Evolutionary conservation across 768 basidiomycete species (phyloP), one percentile per base, ranked within the genome.

Genomic region (Candolleomyces eurysporus): DNA sequence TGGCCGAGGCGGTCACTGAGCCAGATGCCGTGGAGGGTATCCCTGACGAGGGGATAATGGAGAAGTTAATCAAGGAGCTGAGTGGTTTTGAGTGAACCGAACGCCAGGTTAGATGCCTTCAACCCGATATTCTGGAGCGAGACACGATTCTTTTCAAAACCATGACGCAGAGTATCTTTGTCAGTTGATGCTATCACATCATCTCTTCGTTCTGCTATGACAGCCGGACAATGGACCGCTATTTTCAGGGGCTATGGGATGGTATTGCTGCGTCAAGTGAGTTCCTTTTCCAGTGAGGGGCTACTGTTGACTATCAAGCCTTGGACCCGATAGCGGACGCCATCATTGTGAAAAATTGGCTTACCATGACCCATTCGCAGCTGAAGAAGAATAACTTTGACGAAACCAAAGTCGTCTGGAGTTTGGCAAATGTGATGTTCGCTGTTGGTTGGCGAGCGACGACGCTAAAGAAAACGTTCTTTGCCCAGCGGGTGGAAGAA

Each of bases 1-100:
- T 84, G 58, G 75, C 6, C 36, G 81, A 82, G 17, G 54, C 22
- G 26, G 46, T 65, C 26, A 52, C 58, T 3, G 9, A 16, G 14
- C 13, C 19, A 22, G 4, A 39, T 9, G 53, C 13, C 11, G 21
- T 19, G 5, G 32, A 13, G 19, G 16, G 4, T 8, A 39, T 21
- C 32, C 26, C 26, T 26, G 55, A 57, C 17, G 19, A 14, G 39
- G 4, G 8, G 1, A 5, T 45, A 13, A 9, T 30, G 32, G n/a
- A 45, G 17, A 13, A 3, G 17, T 2, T 16, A 16, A 8, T 13
- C 21, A 22, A 26, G 16, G 52, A 16, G 4, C 52, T 40, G 17
- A 22, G 11, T 22, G 53, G 32, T 11, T 26, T 26, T 26, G 32
- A 4, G 16, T 55, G 53, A 32, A 13, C 16, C 10, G 32, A 36